These are phyloP conservation scores for Entomophthora muscae DNA, from an alignment of 371 early-diverging fungal species.

Conservation along the genomic window DNA sequence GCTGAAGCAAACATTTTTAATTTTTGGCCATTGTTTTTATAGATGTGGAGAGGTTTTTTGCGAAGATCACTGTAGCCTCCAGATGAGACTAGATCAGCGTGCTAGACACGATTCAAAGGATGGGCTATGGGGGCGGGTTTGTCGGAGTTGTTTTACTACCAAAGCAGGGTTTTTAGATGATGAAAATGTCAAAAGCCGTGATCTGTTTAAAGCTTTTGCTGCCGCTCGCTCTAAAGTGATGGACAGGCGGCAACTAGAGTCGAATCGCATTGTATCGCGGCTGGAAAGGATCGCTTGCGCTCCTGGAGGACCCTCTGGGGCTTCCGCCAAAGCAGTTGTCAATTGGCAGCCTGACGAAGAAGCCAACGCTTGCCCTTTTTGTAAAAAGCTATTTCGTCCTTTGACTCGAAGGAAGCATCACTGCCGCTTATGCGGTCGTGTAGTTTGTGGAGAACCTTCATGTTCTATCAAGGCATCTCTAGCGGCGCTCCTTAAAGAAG, in stretches of 20 bases:
- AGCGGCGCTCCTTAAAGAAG: conserved; percentile 29
- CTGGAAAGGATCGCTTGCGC: conserved; percentile 40
- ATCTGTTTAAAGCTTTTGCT: neutral
- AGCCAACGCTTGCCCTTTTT: conserved; percentile 29
- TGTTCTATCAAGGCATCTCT: conserved; percentile 42
- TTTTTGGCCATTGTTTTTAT: too few species aligned
- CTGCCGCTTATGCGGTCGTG: conserved; percentile 58
- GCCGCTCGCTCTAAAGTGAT: neutral
- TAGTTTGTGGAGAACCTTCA: conserved; percentile 36
- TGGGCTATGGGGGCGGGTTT: neutral
- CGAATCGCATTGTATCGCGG: conserved; percentile 70
- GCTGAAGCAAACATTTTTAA: too few species aligned
- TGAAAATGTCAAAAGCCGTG: neutral
- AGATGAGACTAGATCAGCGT: neutral
- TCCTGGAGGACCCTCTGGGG: conserved; percentile 7
- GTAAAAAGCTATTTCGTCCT: conserved; percentile 14
- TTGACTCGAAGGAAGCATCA: conserved; percentile 36
- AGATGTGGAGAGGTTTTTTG: conserved; percentile 8
- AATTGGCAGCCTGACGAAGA: conserved; percentile 41
- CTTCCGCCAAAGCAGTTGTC: conserved; percentile 37
- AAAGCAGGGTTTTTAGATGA: neutral
- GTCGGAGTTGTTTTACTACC: neutral
- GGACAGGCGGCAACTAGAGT: conserved; percentile 28
- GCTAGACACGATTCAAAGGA: neutral
- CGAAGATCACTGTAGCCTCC: neutral